A percentile compares a stretch with the other conserved stretches of the same genome.
phyloP scores from a whole-genome alignment of 2,329 filamentous ascomycete species.

The Thermoascus crustaceus region DNA sequence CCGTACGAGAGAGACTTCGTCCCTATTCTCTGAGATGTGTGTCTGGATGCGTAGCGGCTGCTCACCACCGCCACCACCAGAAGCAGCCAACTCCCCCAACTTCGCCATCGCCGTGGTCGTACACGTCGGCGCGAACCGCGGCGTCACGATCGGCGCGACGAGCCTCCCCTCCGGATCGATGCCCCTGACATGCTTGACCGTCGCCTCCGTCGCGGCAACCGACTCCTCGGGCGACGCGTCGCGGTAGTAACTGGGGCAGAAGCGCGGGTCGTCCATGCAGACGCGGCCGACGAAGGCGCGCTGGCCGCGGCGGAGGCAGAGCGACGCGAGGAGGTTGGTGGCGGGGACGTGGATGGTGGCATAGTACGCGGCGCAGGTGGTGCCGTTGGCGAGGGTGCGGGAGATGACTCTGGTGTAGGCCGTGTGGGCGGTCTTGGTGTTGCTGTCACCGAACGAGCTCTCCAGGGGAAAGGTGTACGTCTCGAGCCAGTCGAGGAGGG shows the following conservation, averaged over 20 bases:
- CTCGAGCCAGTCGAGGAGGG: conserved; percentile 85
- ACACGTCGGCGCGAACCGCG: conserved; percentile 53
- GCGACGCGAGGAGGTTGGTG: conserved; percentile 82
- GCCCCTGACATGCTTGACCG: conserved; percentile 55
- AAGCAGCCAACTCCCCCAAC: conserved; percentile 57
- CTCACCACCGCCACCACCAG: conserved; percentile 52
- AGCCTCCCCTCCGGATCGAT: conserved; percentile 59
- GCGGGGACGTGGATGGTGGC: conserved; percentile 78
- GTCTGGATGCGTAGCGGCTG: conserved; percentile 65
- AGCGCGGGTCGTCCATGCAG: conserved; percentile 72
- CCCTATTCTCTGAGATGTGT: conserved; percentile 75
- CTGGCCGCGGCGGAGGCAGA: conserved; percentile 74
- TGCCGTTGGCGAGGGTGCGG: conserved; percentile 79
- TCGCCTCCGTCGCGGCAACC: conserved; percentile 48
- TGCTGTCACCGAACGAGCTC: conserved; percentile 52
- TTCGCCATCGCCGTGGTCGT: conserved; percentile 47
- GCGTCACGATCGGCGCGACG: conserved; percentile 72
- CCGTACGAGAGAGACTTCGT: conserved; percentile 64
- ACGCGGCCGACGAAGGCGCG: conserved; percentile 84
- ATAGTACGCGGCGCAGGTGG: conserved; percentile 90
- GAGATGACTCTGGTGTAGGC: conserved; percentile 73
- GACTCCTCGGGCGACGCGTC: conserved; percentile 59
- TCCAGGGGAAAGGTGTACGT: conserved; percentile 95
- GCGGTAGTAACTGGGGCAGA: conserved; percentile 69
- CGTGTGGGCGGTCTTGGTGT: conserved; percentile 18